Evolutionary conservation across 306 rosid genomes (phyloP), one percentile per base, ranked within the genome.

Genomic region (Cotoneaster glaucophyllus): DNA sequence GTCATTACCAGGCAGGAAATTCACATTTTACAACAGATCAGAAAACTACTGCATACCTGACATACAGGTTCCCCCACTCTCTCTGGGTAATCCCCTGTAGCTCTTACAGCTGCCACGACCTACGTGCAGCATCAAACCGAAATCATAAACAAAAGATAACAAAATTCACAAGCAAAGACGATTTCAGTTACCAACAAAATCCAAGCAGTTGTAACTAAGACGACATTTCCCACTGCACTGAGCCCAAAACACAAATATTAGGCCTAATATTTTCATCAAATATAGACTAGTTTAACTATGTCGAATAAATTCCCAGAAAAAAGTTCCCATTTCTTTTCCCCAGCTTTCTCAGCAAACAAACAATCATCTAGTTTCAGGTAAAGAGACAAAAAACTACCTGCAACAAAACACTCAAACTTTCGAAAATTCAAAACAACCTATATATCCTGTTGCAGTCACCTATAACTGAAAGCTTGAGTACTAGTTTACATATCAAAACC

Each of bases 71-170:
- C 98, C 58, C 96, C 93, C 22, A 69, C 83, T 64, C 98, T 83
- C 78, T 93, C 96, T 13, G 98, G 98, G 85, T 93, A 93, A n/a
- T 93, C 98, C 84, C 95, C 98, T 29, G 96, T 90, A 73, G 89
- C 96, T 85, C 95, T 90, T n/a, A 93, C 95, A 13, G 93, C 91
- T 8, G 92, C 95, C 67, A 79, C 93, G 80, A 93, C 98, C 98
- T 93, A 74, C 34, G 71, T 64, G 39, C 6, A 80, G 58, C 53
- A 82, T 52, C 26, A 61, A 64, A 57, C 74, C 64, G 11, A 71
- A 65, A 74, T 77, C 63, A 74, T 68, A 83, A 44, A 74, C 69
- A 83, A 62, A 31, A 12, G 2, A 48, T 18, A 65, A 61, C 61
- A 17, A 61, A 25, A 26, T 58, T 58, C 17, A 37, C 70, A 45